Evolutionary conservation across 78 protist genomes (phyloP), one percentile per base, ranked within the genome.

Genomic region (Dictyostelium purpureum): DNA sequence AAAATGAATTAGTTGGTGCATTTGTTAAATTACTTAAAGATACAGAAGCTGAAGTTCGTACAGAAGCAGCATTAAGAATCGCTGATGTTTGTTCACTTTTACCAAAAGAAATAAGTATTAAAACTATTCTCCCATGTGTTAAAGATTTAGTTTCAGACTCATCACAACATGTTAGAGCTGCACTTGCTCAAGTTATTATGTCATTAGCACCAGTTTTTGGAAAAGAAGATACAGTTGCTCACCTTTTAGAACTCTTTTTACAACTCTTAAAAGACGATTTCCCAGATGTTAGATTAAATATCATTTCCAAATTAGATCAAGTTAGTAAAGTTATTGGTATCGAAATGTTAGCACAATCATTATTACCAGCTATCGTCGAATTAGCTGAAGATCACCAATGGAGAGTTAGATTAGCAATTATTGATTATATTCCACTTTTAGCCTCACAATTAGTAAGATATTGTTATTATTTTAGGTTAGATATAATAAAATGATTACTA

Each of bases 31-130:
- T 98, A 47, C 75, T 96, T 51, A 79, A 95, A 77, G 99, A 99
- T 83, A 21, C 94, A n/a, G 99, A 98, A 87, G 98, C 99, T 0
- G 99, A 98, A 87, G 99, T 99, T 24, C 96, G 99, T 54, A 96
- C 99, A 0, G 97, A 97, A 2, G 99, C 99, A 7, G 96, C 98
- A 14, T n/a, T 43, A 51, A 90, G 96, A 88, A 87, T 97, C 12
- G 37, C 97, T 14, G 95, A 28, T 42, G 88, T 97, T 24, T 74
- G 90, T 82, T 18, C 51, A 37, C 37, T 78, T 33, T 43, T 97
- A 11, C 49, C 95, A 45, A 79, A 77, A 83, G 96, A 89, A 6
- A 78, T 79, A 75, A 52, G 67, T 24, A 38, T 77, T 24, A 51
- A 56, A 82, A 33, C 42, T 14, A 40, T 98, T 37, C 19, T 97